Conservation (phyloP, 768 basidiomycete genomes). For the Amanita molliuscula region DNA sequence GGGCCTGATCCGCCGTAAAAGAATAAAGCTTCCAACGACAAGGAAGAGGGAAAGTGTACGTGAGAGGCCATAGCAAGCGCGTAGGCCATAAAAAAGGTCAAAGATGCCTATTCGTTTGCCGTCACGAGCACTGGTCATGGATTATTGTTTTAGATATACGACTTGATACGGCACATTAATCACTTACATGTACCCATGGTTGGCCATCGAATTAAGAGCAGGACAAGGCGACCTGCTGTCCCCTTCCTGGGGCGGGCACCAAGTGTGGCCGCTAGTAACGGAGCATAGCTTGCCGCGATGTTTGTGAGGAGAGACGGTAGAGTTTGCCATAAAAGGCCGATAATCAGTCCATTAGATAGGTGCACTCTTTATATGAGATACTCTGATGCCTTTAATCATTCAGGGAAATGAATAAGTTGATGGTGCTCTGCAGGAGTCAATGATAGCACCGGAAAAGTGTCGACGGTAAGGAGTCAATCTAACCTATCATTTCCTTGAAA, state of each 20-base stretch:
- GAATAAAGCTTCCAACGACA: constrained; percentile 31
- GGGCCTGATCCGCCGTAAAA: constrained; percentile 29
- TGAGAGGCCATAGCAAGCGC: constrained; percentile 42
- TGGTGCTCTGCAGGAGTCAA: too few relatives aligned
- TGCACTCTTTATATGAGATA: background rate
- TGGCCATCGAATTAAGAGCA: constrained; percentile 64
- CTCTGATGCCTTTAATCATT: background rate
- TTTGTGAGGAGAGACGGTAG: constrained; percentile 13
- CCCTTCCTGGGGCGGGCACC: constrained; percentile 31
- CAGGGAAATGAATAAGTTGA: too few relatives aligned
- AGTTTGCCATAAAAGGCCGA: constrained; percentile 10
- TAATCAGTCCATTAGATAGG: too few relatives aligned
- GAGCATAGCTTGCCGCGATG: constrained; percentile 31
- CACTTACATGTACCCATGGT: constrained; percentile 66
- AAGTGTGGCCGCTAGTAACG: constrained; percentile 31
- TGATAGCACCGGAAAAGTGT: too few relatives aligned
- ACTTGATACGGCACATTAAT: background rate
- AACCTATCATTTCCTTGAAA: too few relatives aligned
- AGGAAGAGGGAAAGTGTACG: constrained; percentile 36
- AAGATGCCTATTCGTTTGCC: constrained; percentile 37
- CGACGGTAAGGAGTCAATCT: too few relatives aligned
- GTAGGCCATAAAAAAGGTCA: constrained; percentile 31
- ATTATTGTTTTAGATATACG: background rate
- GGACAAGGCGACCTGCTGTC: constrained; percentile 64
- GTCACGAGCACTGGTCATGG: constrained; percentile 30